Conservation (phyloP, 2,329 filamentous ascomycete species). For the Talaromyces sp. region DNA sequence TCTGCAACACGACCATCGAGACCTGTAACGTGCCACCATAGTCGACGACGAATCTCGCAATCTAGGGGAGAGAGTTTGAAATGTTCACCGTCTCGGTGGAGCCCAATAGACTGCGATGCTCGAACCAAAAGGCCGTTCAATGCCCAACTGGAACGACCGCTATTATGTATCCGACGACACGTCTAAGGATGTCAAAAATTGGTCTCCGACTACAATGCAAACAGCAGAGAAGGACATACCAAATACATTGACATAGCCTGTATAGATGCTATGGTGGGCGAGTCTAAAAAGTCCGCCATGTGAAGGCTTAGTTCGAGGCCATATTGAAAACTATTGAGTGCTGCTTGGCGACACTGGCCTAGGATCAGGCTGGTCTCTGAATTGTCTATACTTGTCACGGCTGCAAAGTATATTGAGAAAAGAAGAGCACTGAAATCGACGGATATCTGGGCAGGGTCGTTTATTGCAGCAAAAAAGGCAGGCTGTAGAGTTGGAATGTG, state of each 20-base stretch:
- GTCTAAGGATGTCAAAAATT: slow-evolving; percentile 12
- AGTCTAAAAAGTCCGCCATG: slow-evolving; percentile 38
- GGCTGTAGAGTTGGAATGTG: slow-evolving; percentile 27
- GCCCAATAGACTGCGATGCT: slow-evolving; percentile 50
- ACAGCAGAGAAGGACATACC: slow-evolving; percentile 20
- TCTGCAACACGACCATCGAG: slow-evolving; percentile 48
- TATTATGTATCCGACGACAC: slow-evolving; percentile 21
- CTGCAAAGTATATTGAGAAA: slow-evolving; percentile 26
- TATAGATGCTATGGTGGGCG: slow-evolving; percentile 30
- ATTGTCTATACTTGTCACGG: slow-evolving; percentile 18
- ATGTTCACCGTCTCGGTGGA: slow-evolving; percentile 56
- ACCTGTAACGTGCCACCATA: slow-evolving; percentile 53
- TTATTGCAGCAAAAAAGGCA: slow-evolving; percentile 26
- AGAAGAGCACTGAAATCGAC: slow-evolving; percentile 23
- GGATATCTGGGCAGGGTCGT: slow-evolving; percentile 17
- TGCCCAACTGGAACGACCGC: slow-evolving; percentile 39
- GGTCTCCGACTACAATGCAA: background rate
- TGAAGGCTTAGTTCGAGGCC: slow-evolving; percentile 38
- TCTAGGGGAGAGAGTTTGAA: slow-evolving; percentile 51
- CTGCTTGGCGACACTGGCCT: slow-evolving; percentile 15
- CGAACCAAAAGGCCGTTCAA: slow-evolving; percentile 49
- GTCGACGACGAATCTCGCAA: slow-evolving; percentile 53
- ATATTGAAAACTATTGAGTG: slow-evolving; percentile 21
- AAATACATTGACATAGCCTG: slow-evolving; percentile 37
- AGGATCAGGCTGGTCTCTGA: slow-evolving; percentile 18